Evolutionary conservation across 2,329 filamentous ascomycete species (phyloP), one percentile per base, ranked within the genome.

Genomic region (Penicillium sp.): DNA sequence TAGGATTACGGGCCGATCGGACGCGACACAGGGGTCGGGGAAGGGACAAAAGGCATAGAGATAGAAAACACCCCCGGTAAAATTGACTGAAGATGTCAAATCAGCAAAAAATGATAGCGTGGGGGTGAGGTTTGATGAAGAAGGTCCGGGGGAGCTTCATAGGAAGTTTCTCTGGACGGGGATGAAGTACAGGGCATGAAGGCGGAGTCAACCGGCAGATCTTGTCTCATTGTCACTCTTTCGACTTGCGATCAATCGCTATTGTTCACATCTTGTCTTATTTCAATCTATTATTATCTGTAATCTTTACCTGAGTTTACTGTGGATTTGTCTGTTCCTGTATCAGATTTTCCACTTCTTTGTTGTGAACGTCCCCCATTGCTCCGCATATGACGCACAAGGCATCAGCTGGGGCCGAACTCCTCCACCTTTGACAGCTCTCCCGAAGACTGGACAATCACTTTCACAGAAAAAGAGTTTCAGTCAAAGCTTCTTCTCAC

Each of bases 111-210:
- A 54, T 37, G 75, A 77, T 77, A 73, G 64, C 52, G 57, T 49
- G 60, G 66, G 33, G 56, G 67, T 56, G 67, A 59, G 59, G 68
- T 68, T 73, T 69, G 75, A 77, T 77, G 75, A 70, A 69, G 65
- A 73, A 73, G 65, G 64, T 65, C 55, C 50, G 50, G 50, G 59
- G 63, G 65, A 64, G 64, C 70, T 71, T 70, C 66, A 71, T 70
- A 68, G 63, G 62, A 66, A 73, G 71, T 72, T 72, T 72, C 71
- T 69, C 69, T 74, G 73, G 72, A 74, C 68, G 73, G 69, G 69
- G 70, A 71, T 70, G 72, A 75, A 67, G 67, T 75, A 71, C 69
- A 70, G 67, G 50, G 64, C 69, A 68, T 63, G 64, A 67, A 68
- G 71, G 68, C 69, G 67, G 67, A 66, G 58, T 67, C 58, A 43